phyloP scores from a whole-genome alignment of 1,284 basidiomycete genomes.

The Gymnopus androsaceus region DNA sequence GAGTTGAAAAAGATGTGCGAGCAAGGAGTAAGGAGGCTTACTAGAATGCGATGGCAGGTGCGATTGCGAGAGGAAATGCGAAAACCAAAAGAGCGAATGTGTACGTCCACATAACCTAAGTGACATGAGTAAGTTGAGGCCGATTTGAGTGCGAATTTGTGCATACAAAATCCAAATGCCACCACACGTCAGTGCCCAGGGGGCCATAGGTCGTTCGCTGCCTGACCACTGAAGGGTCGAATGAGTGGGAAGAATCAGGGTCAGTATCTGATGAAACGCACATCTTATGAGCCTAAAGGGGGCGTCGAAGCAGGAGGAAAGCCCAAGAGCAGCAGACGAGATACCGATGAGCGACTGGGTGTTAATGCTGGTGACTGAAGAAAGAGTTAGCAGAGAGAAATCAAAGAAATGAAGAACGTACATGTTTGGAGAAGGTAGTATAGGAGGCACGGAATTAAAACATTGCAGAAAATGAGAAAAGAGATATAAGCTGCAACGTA shows the following conservation, averaged over 20 bases:
- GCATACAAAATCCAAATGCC: constrained; percentile 33
- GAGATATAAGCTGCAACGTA: constrained; percentile 21
- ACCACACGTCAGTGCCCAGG: constrained; percentile 29
- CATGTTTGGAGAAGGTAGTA: constrained; percentile 29
- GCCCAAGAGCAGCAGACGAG: constrained; percentile 29
- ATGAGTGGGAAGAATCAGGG: background rate
- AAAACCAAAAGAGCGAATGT: constrained; percentile 30
- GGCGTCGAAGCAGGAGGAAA: constrained; percentile 34
- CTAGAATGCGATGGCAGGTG: constrained; percentile 28
- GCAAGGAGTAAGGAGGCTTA: background rate
- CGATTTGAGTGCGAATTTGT: too few relatives aligned
- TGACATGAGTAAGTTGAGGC: too few relatives aligned
- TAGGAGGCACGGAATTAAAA: constrained; percentile 28
- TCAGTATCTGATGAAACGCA: constrained; percentile 14
- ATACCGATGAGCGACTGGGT: constrained; percentile 29
- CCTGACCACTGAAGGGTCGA: constrained; percentile 20
- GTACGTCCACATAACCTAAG: constrained; percentile 37
- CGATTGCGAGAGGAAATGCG: constrained; percentile 29
- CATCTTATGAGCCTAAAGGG: constrained; percentile 31
- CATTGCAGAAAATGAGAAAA: constrained; percentile 30
- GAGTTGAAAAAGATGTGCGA: background rate
- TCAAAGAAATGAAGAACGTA: constrained; percentile 13
- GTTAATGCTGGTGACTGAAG: constrained; percentile 26
- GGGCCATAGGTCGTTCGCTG: constrained; percentile 27
- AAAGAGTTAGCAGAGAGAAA: background rate